Base-by-base conservation (phyloP, 2,329 filamentous ascomycete species). In the Cryphonectria carpinicola region DNA sequence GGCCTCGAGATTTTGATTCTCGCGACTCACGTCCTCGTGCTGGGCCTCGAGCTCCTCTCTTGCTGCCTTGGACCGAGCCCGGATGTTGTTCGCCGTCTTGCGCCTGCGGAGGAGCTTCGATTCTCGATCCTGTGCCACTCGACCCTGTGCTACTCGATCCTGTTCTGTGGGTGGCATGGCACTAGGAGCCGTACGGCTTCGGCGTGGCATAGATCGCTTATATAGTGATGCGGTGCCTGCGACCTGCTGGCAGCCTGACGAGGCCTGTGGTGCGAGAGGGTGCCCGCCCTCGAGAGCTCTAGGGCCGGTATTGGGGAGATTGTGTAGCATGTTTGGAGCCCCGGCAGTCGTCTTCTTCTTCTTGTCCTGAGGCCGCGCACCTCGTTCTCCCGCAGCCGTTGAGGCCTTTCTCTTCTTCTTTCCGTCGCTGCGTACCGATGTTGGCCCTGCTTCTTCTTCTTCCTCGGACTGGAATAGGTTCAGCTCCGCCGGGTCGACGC, bases 81-180 rank as follows among this genome's bases (percentile, higher is more conserved):
- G 76, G 74, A 77, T 80, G 60, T 76, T 77, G 39, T 73, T 77
- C 0, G 78, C 79, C 0, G 78, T 79, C 1, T 72, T 68, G 4
- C 78, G 77, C 73, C 79, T 80, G 46, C 76, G 74, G 49, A 72
- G 74, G 7, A 73, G 74, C 35, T 73, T 74, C 22, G 67, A 25
- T 17, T 32, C 54, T 3, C 19, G 22, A 8, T 22, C 19, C 46
- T 52, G 19, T 25, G 46, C 37, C 1, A 39, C 11, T 52, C 19
- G 17, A n/a, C 17, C 37, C 10, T 39, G 37, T 22, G 22, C 8
- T 25, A n/a, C 7, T 19, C 6, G 46, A 8, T 28, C 11, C 11
- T 19, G 52, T 56, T 11, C 13, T 56, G 11, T 8, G 14, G 5
- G 13, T 28, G 54, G 1, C 13, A 32, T 17, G 28, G 54, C 1